phyloP scores from a whole-genome alignment of 2,329 filamentous ascomycete species.

The Macrophomina pseudophaseolina region DNA sequence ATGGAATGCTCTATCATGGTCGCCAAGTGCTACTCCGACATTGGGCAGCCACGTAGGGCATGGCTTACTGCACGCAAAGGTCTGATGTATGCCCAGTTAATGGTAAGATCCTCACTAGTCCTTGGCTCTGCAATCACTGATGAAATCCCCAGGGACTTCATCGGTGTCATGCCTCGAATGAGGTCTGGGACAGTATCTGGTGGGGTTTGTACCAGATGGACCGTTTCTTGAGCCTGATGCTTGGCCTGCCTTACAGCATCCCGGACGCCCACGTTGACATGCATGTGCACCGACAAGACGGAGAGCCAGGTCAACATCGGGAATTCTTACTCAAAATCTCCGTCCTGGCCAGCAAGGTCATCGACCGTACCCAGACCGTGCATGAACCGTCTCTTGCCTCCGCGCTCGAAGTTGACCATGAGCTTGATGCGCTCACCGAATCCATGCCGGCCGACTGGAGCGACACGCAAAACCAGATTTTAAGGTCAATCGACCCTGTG shows the following conservation, averaged over 20 bases:
- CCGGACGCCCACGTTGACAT: constrained; percentile 46
- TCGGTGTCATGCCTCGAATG: constrained; percentile 41
- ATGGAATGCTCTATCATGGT: constrained; percentile 59
- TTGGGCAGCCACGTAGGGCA: constrained; percentile 60
- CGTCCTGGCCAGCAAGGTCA: constrained; percentile 49
- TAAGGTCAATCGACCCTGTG: constrained; percentile 41
- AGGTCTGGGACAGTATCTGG: constrained; percentile 46
- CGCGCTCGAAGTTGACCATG: constrained; percentile 50
- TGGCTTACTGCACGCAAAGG: constrained; percentile 60
- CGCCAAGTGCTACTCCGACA: constrained; percentile 59
- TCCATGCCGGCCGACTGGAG: constrained; percentile 47
- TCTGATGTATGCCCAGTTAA: constrained; percentile 58
- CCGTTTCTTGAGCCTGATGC: constrained; percentile 57
- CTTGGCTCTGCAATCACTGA: not conserved
- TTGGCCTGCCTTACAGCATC: constrained; percentile 58
- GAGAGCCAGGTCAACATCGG: not conserved
- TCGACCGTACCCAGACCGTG: constrained; percentile 49
- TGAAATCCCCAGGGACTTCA: constrained; percentile 41
- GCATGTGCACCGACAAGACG: constrained; percentile 27
- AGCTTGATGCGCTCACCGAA: constrained; percentile 47
- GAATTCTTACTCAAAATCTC: constrained; percentile 43
- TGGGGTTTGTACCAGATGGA: constrained; percentile 52
- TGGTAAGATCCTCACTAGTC: constrained; percentile 45
- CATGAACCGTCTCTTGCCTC: constrained; percentile 43
- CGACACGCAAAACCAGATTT: constrained; percentile 38